Percentiles rank a stretch among this genome's conserved stretches.
Conservation (phyloP, 257 asterid genomes). For the Ajuga chamaepitys region DNA sequence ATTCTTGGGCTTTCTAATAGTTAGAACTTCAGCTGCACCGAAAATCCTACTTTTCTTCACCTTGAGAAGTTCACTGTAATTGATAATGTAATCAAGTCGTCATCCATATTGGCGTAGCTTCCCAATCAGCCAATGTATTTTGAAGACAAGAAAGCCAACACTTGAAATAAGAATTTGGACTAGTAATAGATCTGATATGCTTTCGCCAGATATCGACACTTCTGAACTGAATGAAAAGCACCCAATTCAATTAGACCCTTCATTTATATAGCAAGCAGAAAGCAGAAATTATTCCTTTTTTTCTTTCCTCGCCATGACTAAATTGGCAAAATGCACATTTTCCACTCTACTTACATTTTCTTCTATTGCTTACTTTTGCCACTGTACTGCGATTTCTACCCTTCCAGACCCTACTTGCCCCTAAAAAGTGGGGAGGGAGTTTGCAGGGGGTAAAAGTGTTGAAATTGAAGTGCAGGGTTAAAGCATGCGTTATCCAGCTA, state of each 20-base stretch:
- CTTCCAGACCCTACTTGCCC: no score
- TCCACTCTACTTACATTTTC: no score
- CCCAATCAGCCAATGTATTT: background rate
- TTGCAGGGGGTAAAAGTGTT: no score
- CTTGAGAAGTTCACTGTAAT: background rate
- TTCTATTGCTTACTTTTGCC: no score
- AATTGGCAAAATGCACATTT: background rate
- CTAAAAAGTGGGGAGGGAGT: no score
- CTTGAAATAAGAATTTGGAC: background rate
- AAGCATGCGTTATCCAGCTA: no score
- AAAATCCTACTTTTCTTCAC: background rate
- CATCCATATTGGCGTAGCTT: conserved; percentile 6
- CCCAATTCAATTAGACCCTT: background rate
- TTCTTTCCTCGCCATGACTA: background rate
- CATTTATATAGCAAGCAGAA: background rate
- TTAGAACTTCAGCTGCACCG: conserved; percentile 14
- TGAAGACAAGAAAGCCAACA: background rate
- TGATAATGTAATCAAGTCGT: background rate
- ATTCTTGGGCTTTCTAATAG: conserved; percentile 6
- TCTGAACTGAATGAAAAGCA: conserved; percentile 10
- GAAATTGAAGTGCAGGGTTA: no score
- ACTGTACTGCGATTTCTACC: no score
- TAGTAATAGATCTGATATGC: background rate
- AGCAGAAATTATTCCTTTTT: background rate
- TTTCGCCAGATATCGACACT: background rate